Conservation (phyloP, 441 rosid genomes). For the Brassica balearica region DNA sequence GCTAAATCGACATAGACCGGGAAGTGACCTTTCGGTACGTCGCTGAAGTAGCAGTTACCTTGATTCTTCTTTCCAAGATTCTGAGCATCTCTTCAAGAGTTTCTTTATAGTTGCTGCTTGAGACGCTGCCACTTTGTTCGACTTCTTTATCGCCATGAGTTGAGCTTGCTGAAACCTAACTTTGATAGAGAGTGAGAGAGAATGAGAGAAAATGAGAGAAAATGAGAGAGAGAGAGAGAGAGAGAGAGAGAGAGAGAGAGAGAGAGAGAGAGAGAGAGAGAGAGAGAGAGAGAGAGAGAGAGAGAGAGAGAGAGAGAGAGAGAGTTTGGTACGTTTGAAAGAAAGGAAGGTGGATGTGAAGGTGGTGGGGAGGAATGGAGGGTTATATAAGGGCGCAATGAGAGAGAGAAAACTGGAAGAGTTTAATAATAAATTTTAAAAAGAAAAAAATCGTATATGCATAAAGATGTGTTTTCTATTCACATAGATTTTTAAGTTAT, state of each 20-base stretch:
- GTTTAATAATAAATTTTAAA: not conserved
- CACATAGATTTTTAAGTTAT: constrained; percentile 36
- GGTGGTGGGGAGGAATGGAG: constrained; percentile 41
- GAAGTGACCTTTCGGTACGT: constrained; percentile 91
- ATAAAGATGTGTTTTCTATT: constrained; percentile 4
- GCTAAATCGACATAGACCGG: constrained; percentile 88
- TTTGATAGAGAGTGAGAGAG: not conserved
- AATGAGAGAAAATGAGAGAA: not conserved
- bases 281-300: constrained; percentile 39
- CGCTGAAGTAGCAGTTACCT: constrained; percentile 54
- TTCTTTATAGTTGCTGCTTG: constrained; percentile 62
- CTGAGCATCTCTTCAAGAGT: constrained; percentile 71
- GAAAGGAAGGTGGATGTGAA: constrained; percentile 41
- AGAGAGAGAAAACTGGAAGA: constrained; percentile 26
- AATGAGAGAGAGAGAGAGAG: constrained; percentile 10
- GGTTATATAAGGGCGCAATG: constrained; percentile 53
- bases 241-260: no score
- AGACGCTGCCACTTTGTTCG: constrained; percentile 52
- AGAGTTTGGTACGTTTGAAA: constrained; percentile 39
- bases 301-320: constrained; percentile 30
- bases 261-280: constrained; percentile 26
- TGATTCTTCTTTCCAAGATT: constrained; percentile 74
- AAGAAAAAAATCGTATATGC: not conserved
- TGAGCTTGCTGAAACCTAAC: constrained; percentile 23
- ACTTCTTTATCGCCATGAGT: constrained; percentile 60